Evolutionary conservation across 192 early-diverging fungal genomes (phyloP).

Genomic region (Coemansia guatemalensis): DNA sequence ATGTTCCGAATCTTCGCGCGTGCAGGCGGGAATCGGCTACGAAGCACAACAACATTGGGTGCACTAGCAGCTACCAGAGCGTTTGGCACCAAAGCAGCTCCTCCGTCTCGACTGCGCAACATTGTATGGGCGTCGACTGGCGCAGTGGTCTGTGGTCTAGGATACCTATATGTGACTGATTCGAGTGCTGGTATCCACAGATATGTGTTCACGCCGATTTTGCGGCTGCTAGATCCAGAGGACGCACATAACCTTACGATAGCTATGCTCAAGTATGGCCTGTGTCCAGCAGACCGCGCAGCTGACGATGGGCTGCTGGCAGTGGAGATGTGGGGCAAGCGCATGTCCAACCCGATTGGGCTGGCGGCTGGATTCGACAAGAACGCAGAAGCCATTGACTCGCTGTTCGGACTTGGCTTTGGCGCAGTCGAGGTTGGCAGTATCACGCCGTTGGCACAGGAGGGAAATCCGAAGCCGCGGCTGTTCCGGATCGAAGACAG

Average conservation of each 20-base stretch:
- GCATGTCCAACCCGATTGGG: slow-evolving; percentile 75
- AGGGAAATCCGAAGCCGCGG: slow-evolving; percentile 82
- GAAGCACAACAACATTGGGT: background rate
- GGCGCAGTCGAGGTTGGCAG: slow-evolving; percentile 89
- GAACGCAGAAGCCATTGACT: slow-evolving; percentile 84
- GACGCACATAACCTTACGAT: slow-evolving; percentile 71
- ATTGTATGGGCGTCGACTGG: slow-evolving; percentile 31
- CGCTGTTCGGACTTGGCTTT: slow-evolving; percentile 81
- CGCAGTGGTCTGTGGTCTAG: slow-evolving; percentile 47
- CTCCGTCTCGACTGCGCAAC: slow-evolving; percentile 30
- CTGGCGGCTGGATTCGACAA: slow-evolving; percentile 93
- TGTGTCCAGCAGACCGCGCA: slow-evolving; percentile 63
- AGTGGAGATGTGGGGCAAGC: slow-evolving; percentile 71
- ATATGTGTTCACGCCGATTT: slow-evolving; percentile 63
- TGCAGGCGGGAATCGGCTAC: slow-evolving; percentile 1
- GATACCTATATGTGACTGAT: slow-evolving; percentile 64
- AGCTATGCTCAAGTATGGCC: slow-evolving; percentile 57
- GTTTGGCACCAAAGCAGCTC: slow-evolving; percentile 31
- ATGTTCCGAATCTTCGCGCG: slow-evolving; percentile 34
- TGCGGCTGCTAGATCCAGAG: slow-evolving; percentile 75
- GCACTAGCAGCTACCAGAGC: slow-evolving; percentile 1
- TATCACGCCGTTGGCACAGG: slow-evolving; percentile 83
- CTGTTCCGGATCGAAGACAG: slow-evolving; percentile 79
- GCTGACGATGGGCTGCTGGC: slow-evolving; percentile 57
- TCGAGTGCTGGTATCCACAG: slow-evolving; percentile 73